Evolutionary conservation across 768 basidiomycete species (phyloP), one percentile per base, ranked within the genome.

Genomic region (Boletus subcaerulescens): DNA sequence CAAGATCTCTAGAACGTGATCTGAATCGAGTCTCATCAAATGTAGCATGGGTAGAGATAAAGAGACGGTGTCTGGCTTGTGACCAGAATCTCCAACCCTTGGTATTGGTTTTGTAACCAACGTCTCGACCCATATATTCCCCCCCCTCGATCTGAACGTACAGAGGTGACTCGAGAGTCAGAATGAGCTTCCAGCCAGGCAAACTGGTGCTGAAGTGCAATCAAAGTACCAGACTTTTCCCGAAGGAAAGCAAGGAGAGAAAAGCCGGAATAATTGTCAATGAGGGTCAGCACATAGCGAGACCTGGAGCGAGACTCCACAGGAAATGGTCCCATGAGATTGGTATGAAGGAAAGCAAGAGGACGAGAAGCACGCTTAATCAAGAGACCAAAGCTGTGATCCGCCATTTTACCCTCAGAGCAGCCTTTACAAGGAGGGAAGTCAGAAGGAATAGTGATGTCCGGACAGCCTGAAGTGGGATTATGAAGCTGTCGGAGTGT

Each of bases 131-230:
- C 13, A 38, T 38, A n/a, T 15, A 38, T n/a, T 38, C 17, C 38
- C 38, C 36, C 38, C 3, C 38, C 3, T 0, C 38, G 7, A 38
- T 38, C 17, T 38, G 38, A 38, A 38, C 10, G 38, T 17, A 38
- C 7, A 17, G 13, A 38, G 13, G 13, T 38, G 2, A 38, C 5
- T 0, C 7, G 1, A 38, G 17, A n/a, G 5, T 3, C 17, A n/a
- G 17, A 15, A 0, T 39, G 38, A 0, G 8, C 2, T 3, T 39
- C n/a, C 0, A 39, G 17, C 38, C 15, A 18, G 18, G n/a, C 0
- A 9, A 39, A 15, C 0, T 2, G n/a, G 4, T 18, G n/a, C 6
- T 2, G 3, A 18, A 39, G 38, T 0, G 2, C 38, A 17, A 8
- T 2, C 11, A n/a, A 8, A 6, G 38, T 18, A 17, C n/a, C 17